Evolutionary conservation across 306 rosid species (phyloP), one percentile per base, ranked within the genome.

Genomic region (Cucurbita moschata): DNA sequence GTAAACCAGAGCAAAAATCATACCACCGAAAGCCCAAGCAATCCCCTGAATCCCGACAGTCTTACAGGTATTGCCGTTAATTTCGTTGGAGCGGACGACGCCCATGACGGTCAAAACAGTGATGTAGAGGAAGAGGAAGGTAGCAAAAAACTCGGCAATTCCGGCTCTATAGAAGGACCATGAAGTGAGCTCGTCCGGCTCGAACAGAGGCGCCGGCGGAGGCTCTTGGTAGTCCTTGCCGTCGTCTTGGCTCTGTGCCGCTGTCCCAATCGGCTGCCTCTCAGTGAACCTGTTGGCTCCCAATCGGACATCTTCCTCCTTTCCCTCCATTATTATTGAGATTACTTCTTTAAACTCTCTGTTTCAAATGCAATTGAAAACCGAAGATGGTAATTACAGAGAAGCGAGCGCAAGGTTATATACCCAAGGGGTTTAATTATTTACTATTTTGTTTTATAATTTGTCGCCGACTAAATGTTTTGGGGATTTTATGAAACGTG

Each of bases 1-100:
- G 87, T 92, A 92, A 7, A 92, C 98, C 5, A 92, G 89, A 19
- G 96, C 91, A 61, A 92, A 92, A 82, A 92, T 92, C 96, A 88
- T 90, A 37, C 98, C 98, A 10, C 98, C 98, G 23, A 92, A 92
- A 15, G 98, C 88, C 98, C 96, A 92, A 49, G 89, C 89, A 63
- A 86, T 86, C 3, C 89, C 89, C 57, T 86, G 89, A 63, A 86
- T 81, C 15, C 89, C 98, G 26, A 92, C 98, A 0, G 92, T 65
- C 0, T 53, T 0, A 43, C 98, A 92, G 85, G 67, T 88, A 40
- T 0, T 57, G 1, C 3, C 65, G 15, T 39, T 74, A 16, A 26
- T 35, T 10, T 59, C 54, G 0, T 35, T 59, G 9, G 70, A 40
- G 4, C 77, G 16, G 21, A 21, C 8, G 1, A 85, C 89, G 4